Base-by-base conservation (phyloP, 164 flowering plant genomes). In the Dillenia suffruticosa region DNA sequence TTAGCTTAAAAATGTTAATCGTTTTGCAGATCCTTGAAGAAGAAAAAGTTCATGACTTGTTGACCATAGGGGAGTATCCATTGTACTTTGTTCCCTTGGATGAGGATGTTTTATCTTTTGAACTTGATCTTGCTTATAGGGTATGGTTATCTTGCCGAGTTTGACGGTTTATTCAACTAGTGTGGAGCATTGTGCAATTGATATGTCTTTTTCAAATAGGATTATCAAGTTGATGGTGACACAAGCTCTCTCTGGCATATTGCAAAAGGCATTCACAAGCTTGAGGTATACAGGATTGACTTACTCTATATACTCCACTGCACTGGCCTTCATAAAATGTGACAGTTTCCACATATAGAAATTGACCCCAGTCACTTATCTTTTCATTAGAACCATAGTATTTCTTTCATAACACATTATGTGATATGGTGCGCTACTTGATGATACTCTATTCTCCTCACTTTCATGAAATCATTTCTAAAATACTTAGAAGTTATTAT, bases 41-140 rank as follows among this genome's bases (percentile, higher is more conserved):
- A 68, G 97, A 88, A 62, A 91, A 94, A 48, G 75, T 94, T 54
- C 97, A 89, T 72, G 78, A 91, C 43, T 63, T 89, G 77, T 49
- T 89, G 57, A 94, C 89, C 9, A 79, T 94, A 13, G 97, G 95
- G 75, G 99, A 94, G 63, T 91, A 76, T 57, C 97, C 99, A 11
- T 63, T 94, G 43, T 90, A 84, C 58, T 15, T 85, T 48, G 63
- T 91, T 74, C 97, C 99, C 11, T 58, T 89, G 63, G 99, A 94
- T 50, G 99, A 94, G 83, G 99, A 94, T 81, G 83, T 91, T 26
- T 54, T 94, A 49, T 94, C 99, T 47, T 94, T 94, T 79, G 99
- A 94, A 66, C 87, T 89, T 52, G 97, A 91, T 73, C 64, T 79
- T 59, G 78, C 90, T 56, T 83, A 72, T 53, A 91, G 81, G 75